Base-by-base conservation (phyloP, 2,329 filamentous ascomycete genomes). In the Rasamsonia emersonii region DNA sequence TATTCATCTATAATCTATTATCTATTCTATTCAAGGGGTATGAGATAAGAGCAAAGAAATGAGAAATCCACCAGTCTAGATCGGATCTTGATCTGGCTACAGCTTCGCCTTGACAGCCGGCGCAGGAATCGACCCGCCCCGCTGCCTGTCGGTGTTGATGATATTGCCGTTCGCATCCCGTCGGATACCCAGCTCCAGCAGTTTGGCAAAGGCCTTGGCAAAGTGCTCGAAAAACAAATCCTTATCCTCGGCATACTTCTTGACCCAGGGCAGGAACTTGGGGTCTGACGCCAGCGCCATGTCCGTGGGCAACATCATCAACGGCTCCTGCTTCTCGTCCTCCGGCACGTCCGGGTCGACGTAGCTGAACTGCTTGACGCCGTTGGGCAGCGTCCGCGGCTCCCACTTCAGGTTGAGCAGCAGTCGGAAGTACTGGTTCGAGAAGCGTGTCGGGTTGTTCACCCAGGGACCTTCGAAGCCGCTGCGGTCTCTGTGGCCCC, bases 281-380 rank as follows among this genome's bases (percentile, higher is more conserved):
- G 61, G 50, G 41, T 80, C 75, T 1, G 64, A 59, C 3, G 70
- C 54, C 23, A 79, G 59, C 4, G 74, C 68, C 46, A 79, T 68
- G 48, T 79, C 75, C 2, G 75, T 77, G 1, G 75, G 75, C 48
- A 79, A 49, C 76, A 79, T 79, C 76, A 79, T 79, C 24, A 79
- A 56, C 35, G 71, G 70, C 36, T 70, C 68, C 26, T 68, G 67
- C 23, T 49, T 51, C 43, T 61, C 61, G 33, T 58, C 56, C 13
- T 42, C 43, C 6, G 43, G 34, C 10, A 51, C 47, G 42, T 77
- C 70, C 28, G 75, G 70, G 39, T 77, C 73, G 28, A 68, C 66
- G 44, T 74, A 73, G 26, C 70, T 67, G 49, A 75, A 80, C 55
- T 79, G 73, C 33, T 61, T 56, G 11, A 73, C 48, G 1, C 72